Conservation (phyloP, 1,284 basidiomycete genomes). For the Rhizopogon parksii region DNA sequence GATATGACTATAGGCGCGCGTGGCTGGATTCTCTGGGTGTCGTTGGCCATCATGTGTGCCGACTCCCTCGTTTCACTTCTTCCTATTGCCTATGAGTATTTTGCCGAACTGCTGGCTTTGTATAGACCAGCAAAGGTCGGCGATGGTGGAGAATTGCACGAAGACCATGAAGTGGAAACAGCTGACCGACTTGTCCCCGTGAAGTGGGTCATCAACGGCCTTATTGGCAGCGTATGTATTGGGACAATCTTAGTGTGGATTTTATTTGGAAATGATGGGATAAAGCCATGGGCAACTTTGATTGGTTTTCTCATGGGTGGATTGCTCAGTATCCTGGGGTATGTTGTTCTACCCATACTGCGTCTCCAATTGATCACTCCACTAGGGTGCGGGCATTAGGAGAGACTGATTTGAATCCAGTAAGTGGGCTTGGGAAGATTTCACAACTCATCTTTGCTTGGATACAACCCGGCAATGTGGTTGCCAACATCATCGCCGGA, state of each 20-base stretch:
- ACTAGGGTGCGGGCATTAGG: constrained; percentile 81
- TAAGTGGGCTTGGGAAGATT: constrained; percentile 92
- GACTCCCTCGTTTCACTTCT: constrained; percentile 84
- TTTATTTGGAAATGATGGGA: constrained; percentile 85
- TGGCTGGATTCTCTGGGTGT: constrained; percentile 93
- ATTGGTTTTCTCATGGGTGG: constrained; percentile 81
- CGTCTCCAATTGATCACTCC: constrained; percentile 8
- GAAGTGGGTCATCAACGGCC: constrained; percentile 71
- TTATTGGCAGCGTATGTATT: constrained; percentile 53
- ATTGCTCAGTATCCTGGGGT: constrained; percentile 84
- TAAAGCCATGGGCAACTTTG: constrained; percentile 90
- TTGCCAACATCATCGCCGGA: constrained; percentile 94
- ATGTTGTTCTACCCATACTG: constrained; percentile 19
- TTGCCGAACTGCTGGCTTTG: constrained; percentile 35
- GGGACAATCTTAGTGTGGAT: constrained; percentile 81
- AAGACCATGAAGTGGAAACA: constrained; percentile 71
- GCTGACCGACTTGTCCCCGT: constrained; percentile 76
- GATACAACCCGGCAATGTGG: constrained; percentile 89
- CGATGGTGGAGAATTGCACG: constrained; percentile 22
- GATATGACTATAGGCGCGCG: constrained; percentile 81
- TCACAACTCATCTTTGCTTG: constrained; percentile 92
- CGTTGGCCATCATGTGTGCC: constrained; percentile 90
- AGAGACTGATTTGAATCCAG: constrained; percentile 90
- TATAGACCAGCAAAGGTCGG: constrained; percentile 17
- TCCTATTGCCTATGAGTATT: constrained; percentile 57